phyloP scores from a whole-genome alignment of 768 basidiomycete species.

The Lentinula guzmanii region DNA sequence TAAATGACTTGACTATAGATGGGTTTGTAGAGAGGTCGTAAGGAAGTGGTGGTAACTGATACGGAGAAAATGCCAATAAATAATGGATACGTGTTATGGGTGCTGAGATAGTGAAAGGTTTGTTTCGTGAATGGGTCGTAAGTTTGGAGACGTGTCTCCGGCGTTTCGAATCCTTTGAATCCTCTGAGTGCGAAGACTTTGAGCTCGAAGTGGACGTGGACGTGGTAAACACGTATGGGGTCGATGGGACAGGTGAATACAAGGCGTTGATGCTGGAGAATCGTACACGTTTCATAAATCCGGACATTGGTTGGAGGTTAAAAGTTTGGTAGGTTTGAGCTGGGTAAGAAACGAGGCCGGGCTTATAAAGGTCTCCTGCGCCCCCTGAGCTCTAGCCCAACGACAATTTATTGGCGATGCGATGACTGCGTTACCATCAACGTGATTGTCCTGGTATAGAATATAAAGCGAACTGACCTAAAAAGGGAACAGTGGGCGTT shows the following conservation, averaged over 20 bases:
- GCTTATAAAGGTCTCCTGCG: not conserved
- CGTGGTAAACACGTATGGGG: not conserved
- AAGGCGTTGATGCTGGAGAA: conserved; percentile 6
- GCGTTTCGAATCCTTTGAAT: not conserved
- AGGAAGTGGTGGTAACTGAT: conserved; percentile 23
- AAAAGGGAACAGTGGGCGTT: not conserved
- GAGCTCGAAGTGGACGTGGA: not conserved
- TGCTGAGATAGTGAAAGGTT: not conserved
- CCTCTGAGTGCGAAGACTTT: not conserved
- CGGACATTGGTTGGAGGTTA: not conserved
- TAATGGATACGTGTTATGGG: conserved; percentile 1
- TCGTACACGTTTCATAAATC: conserved; percentile 7
- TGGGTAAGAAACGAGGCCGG: not conserved
- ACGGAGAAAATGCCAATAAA: conserved; percentile 24
- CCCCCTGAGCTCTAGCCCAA: not conserved
- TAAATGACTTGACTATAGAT: conserved; percentile 17
- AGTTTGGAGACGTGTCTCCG: not conserved
- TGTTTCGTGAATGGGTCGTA: not conserved
- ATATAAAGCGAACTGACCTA: not conserved
- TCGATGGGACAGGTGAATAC: conserved; percentile 2
- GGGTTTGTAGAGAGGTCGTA: conserved; percentile 34
- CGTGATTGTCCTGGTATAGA: not conserved
- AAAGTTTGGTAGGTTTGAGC: not conserved
- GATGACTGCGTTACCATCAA: conserved; percentile 1
- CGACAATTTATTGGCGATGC: not conserved